phyloP scores from a whole-genome alignment of 2,329 filamentous ascomycete species.

The Diaporthe amygdali region DNA sequence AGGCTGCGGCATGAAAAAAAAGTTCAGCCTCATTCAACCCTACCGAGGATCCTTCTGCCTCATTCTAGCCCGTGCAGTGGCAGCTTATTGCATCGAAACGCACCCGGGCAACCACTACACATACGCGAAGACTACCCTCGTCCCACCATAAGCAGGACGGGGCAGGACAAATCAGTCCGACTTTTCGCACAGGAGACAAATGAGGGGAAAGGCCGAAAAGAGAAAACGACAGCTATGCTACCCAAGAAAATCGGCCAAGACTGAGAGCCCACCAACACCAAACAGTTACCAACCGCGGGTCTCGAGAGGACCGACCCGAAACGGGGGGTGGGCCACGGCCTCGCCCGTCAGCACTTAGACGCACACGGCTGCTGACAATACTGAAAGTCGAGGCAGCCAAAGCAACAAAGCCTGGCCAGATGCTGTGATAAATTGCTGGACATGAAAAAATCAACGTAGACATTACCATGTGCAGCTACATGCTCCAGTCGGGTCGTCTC shows the following conservation, averaged over 20 bases:
- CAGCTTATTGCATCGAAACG: conserved; percentile 7
- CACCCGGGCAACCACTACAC: neutral
- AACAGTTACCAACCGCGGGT: neutral
- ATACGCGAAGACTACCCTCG: neutral
- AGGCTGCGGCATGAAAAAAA: conserved; percentile 1
- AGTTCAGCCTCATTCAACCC: conserved; percentile 5
- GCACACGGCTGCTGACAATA: neutral
- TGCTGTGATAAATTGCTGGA: neutral
- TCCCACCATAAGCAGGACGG: conserved; percentile 9
- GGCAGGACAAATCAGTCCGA: neutral
- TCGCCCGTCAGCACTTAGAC: conserved; percentile 8
- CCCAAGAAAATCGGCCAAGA: conserved; percentile 12
- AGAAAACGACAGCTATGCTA: neutral
- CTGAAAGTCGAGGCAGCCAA: neutral
- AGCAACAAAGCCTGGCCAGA: neutral
- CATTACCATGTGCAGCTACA: neutral
- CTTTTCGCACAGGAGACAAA: neutral
- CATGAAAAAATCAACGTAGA: neutral
- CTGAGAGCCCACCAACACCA: conserved; percentile 11
- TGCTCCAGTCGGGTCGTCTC: neutral
- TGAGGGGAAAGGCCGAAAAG: neutral
- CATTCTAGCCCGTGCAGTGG: neutral
- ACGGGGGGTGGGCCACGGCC: neutral
- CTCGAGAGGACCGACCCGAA: conserved; percentile 12
- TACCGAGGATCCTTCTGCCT: neutral